Percentiles rank a stretch among this genome's conserved stretches.
These are phyloP conservation scores for Lasiosphaeria miniovina DNA, from an alignment of 495 filamentous ascomycete species.

Conservation along the genomic window DNA sequence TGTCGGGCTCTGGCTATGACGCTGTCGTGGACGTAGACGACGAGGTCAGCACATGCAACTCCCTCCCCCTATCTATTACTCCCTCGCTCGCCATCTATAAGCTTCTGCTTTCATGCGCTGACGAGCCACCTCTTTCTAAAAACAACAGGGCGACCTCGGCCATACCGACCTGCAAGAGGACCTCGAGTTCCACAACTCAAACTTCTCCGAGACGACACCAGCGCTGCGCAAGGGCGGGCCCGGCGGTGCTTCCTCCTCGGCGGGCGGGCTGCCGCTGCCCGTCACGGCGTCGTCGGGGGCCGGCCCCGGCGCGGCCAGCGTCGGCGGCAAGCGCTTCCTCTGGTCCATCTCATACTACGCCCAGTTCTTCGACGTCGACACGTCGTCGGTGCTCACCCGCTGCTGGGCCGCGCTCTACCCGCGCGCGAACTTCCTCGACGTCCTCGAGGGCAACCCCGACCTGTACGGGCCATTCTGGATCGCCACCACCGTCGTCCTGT, in stretches of 20 bases:
- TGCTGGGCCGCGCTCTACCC: constrained; percentile 85
- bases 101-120: not conserved
- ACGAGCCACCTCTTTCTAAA: not conserved
- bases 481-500: constrained; percentile 93
- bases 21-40: constrained; percentile 96
- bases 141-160: constrained; percentile 82
- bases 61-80: not conserved
- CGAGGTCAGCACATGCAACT: constrained; percentile 45
- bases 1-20: constrained; percentile 89
- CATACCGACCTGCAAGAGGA: constrained; percentile 98
- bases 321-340: constrained; percentile 73
- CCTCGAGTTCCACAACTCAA: constrained; percentile 95
- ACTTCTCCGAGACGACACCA: constrained; percentile 52
- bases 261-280: constrained; percentile 57
- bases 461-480: constrained; percentile 97
- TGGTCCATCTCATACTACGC: constrained; percentile 94
- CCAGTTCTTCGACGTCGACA: constrained; percentile 97
- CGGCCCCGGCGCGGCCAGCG: constrained; percentile 16
- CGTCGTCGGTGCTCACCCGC: constrained; percentile 75
- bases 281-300: constrained; percentile 45
- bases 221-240: constrained; percentile 48
- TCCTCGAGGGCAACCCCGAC: constrained; percentile 95
- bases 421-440: constrained; percentile 89
- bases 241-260: constrained; percentile 33
- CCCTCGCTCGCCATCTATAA: not conserved